Evolutionary conservation across 2,329 filamentous ascomycete species (phyloP), one percentile per base, ranked within the genome.

Genomic region (Penicillium capsulatum): DNA sequence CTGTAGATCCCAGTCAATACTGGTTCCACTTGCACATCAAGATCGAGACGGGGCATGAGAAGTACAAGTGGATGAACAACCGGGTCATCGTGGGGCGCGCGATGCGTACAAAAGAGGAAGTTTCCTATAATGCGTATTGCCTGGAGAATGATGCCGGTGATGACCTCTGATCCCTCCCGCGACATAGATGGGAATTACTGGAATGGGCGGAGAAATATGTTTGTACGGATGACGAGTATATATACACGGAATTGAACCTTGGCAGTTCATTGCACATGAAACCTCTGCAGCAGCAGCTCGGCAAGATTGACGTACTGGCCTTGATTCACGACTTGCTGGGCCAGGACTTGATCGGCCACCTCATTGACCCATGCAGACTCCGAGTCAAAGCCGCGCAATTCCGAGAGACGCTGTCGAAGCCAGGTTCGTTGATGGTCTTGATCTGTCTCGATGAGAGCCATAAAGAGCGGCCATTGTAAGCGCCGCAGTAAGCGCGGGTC

Each of bases 401-500:
- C 60, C 3, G 45, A 43, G 8, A 66, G 41, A 9, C 61, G 54
- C 16, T 61, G 48, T 13, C 54, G 51, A 1, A 64, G 39, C 63
- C 61, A 66, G 2, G 50, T 50, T 7, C 54, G 60, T 16, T 63
- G 54, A 0, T 46, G 42, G 0, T 36, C 30, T 31, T 65, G 54
- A 1, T 54, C 49, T 1, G 59, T 64, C 31, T 63, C 60, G 27
- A 66, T 55, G 19, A 55, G 30, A 0, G 60, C 63, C 51, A 65
- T 61, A 3, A 64, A 33, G 0, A 66, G 42, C 5, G 61, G 56
- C 60, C 60, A 65, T 24, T 61, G 57, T 8, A 64, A 42, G 2
- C 63, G 57, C 3, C 57, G 56, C 2, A 65, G 31, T 1, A 61
- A 51, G 17, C 51, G 57, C 2, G 57, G 55, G 19, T 65, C 61